A percentile compares a stretch with the other conserved stretches of the same genome.
These are phyloP conservation scores for Aspergillus cavernicola DNA, from an alignment of 495 filamentous ascomycete genomes.

Conservation along the genomic window DNA sequence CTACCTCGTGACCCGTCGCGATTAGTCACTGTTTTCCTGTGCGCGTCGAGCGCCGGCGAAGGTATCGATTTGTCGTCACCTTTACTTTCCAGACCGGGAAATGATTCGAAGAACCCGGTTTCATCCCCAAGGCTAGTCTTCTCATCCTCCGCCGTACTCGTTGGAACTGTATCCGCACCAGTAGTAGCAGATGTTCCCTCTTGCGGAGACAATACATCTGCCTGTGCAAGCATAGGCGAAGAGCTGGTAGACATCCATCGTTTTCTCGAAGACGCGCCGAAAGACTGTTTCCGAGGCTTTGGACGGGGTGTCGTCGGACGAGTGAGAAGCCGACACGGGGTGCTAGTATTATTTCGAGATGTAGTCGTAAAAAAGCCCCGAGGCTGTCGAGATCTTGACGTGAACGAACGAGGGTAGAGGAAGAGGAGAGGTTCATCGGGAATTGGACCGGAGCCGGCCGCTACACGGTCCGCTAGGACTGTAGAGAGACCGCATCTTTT, in stretches of 20 bases:
- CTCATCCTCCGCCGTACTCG: neutral
- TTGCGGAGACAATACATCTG: neutral
- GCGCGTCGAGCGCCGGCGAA: neutral
- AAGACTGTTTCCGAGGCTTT: constrained; percentile 11
- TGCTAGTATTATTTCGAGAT: neutral
- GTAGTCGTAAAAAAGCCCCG: constrained; percentile 18
- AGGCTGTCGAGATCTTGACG: constrained; percentile 21
- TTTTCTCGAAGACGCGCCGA: constrained; percentile 18
- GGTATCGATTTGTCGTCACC: neutral
- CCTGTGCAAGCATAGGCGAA: too few relatives aligned
- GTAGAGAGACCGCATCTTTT: constrained; percentile 36
- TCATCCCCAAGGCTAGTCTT: neutral
- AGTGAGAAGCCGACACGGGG: neutral
- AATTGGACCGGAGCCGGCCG: constrained; percentile 28
- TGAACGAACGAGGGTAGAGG: constrained; percentile 45
- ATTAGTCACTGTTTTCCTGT: neutral
- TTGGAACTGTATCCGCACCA: neutral
- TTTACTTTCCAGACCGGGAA: neutral
- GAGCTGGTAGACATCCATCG: constrained; percentile 26
- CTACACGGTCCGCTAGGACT: constrained; percentile 22
- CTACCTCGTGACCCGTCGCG: neutral
- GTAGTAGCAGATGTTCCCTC: neutral
- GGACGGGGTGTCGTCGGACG: neutral
- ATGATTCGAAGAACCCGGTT: neutral
- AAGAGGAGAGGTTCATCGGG: constrained; percentile 42